Conservation (phyloP, 768 basidiomycete genomes). For the Tremella fuciformis region DNA sequence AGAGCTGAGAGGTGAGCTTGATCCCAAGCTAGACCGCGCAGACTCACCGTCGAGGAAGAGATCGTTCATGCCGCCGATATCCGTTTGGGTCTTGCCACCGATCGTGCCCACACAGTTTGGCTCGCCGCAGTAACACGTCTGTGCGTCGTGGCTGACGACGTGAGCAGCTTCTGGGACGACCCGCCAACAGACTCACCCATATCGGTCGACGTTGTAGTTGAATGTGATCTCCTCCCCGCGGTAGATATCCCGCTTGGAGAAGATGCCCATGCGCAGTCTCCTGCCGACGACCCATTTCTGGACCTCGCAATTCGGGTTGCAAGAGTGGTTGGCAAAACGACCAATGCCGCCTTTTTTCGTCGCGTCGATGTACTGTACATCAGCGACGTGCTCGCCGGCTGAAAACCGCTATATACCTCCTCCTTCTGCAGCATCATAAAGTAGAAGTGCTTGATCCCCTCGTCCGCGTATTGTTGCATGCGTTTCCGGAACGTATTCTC, state of each 20-base stretch:
- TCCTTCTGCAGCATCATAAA: constrained; percentile 99
- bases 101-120: constrained; percentile 92
- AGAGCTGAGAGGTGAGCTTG: constrained; percentile 61
- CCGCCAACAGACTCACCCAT: constrained; percentile 66
- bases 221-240: constrained; percentile 90
- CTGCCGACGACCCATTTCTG: constrained; percentile 94
- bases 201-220: constrained; percentile 99
- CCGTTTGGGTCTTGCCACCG: constrained; percentile 97
- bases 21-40: not conserved
- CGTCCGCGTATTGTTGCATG: constrained; percentile 87
- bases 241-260: constrained; percentile 70
- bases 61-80: constrained; percentile 90
- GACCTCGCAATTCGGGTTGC: constrained; percentile 94
- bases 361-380: constrained; percentile 80
- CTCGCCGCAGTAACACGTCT: constrained; percentile 92
- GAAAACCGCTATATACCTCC: constrained; percentile 62
- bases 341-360: constrained; percentile 96
- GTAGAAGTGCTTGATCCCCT: constrained; percentile 95
- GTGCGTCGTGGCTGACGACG: constrained; percentile 75
- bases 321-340: constrained; percentile 96
- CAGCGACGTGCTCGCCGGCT: not conserved
- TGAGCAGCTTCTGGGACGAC: not conserved
- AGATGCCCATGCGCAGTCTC: constrained; percentile 94
- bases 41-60: constrained; percentile 80
- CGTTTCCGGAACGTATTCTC: constrained; percentile 82